Base-by-base conservation (phyloP, 345 rosid genomes). In the Pugionium cornutum region DNA sequence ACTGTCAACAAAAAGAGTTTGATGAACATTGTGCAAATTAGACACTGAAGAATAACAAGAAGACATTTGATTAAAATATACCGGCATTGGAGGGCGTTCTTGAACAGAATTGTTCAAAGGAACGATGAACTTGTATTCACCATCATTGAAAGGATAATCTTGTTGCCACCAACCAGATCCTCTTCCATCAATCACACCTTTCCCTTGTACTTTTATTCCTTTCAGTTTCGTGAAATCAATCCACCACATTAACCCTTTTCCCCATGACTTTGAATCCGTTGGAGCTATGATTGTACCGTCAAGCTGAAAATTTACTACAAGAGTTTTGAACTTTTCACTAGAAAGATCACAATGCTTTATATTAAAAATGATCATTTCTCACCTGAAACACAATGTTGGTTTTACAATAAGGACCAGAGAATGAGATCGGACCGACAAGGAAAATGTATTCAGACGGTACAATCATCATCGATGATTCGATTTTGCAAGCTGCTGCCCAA, bases 131-230 rank as follows among this genome's bases (percentile, higher is more conserved):
- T 78, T 80, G 61, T 74, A 35, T 66, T 85, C 92, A 10, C 78
- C 82, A 35, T 95, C 95, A 27, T 52, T 52, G 32, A 69, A 77
- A 7, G 88, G 87, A 29, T 76, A 53, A 44, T 76, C 86, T 73
- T 85, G 84, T 75, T 82, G 82, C 99, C 99, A 95, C 99, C 99
- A 95, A 35, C 79, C 82, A 40, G 99, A 84, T 42, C 99, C 99
- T 73, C 94, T 80, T 67, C 99, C 99, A 70, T 95, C 99, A 58
- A 95, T 82, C 9, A 82, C 77, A 41, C 99, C 99, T 35, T 76
- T 75, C 10, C 99, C 97, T 70, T 84, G 92, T 55, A 95, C 40
- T 57, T 89, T 83, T 44, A 91, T 83, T 47, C 97, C 98, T 37
- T 31, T 78, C 27, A 95, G 86, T 81, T 95, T 95, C 61, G 95